Evolutionary conservation across 371 early-diverging fungal genomes (phyloP).

Genomic region (Rhizopus delemar): DNA sequence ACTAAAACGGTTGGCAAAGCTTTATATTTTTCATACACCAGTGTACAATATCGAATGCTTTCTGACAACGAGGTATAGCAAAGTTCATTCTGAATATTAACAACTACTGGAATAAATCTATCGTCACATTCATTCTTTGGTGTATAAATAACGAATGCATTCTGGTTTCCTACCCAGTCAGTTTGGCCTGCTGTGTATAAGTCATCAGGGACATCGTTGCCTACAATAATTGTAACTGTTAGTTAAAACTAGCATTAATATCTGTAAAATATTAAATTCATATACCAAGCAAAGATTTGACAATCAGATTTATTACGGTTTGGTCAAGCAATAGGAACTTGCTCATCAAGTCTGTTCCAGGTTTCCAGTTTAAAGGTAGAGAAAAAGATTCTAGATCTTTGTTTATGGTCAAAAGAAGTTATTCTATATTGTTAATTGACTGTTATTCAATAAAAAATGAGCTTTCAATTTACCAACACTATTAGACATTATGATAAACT

Average conservation of each 20-base stretch:
- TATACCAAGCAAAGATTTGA: conserved; percentile 3
- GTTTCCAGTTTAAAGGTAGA: too few species aligned
- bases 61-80: neutral
- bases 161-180: neutral
- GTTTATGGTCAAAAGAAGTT: too few species aligned
- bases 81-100: neutral
- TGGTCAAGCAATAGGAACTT: too few species aligned
- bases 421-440: too few species aligned
- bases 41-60: conserved; percentile 1
- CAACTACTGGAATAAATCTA: neutral
- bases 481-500: too few species aligned
- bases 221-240: neutral
- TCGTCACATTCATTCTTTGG: neutral
- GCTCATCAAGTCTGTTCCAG: too few species aligned
- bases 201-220: neutral
- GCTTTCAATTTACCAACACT: too few species aligned
- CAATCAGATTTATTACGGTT: too few species aligned
- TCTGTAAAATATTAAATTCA: neutral
- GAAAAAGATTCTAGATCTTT: too few species aligned
- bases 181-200: neutral
- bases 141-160: neutral
- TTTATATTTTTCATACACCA: neutral
- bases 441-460: too few species aligned
- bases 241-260: neutral
- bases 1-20: neutral